Base-by-base conservation (phyloP, 805 yeast species). In the Hanseniaspora hatyaiensis region DNA sequence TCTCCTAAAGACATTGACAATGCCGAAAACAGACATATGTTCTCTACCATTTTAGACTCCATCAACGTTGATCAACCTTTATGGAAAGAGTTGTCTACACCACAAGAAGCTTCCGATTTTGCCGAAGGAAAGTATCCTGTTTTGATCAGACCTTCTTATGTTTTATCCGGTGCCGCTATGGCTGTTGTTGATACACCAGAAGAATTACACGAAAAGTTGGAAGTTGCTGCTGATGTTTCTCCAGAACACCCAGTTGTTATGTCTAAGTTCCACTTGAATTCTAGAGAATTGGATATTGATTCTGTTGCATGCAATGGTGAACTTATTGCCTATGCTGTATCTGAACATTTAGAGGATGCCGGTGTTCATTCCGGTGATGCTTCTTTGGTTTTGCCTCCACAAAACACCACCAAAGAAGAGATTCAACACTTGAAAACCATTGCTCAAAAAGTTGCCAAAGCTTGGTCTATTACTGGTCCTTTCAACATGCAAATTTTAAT, bases 321-420 rank as follows among this genome's bases (percentile, higher is more conserved):
- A 65, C 73, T 89, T 68, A 75, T 92, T 57, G 85, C 89, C 87
- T 97, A 89, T 65, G 97, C 87, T 62, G 96, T 89, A 51, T 86
- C 96, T 49, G 97, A 92, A 68, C 98, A 89, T 65, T 96, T 92
- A 55, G 98, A 89, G 70, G 89, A 89, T 62, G 98, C 98, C 23
- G 98, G 98, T 76, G 96, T 89, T 37, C 98, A 89, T 68, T 89
- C 97, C 45, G 98, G 98, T 73, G 98, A 89, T 67, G 98, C 98
- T 52, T 92, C 97, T 40, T 70, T 89, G 60, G 83, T 89, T 64
- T 94, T 89, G 51, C 98, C 98, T 48, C 96, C 96, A 44, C 96
- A 89, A 70, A 94, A 85, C 62, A 74, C 92, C 58, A 89, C 82
- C 55, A 84, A 86, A 51, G 95, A 85, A 68, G 86, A 95, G 39